These are phyloP conservation scores for Juglanconis oblonga DNA, from an alignment of 2,329 filamentous ascomycete genomes.

Conservation along the genomic window DNA sequence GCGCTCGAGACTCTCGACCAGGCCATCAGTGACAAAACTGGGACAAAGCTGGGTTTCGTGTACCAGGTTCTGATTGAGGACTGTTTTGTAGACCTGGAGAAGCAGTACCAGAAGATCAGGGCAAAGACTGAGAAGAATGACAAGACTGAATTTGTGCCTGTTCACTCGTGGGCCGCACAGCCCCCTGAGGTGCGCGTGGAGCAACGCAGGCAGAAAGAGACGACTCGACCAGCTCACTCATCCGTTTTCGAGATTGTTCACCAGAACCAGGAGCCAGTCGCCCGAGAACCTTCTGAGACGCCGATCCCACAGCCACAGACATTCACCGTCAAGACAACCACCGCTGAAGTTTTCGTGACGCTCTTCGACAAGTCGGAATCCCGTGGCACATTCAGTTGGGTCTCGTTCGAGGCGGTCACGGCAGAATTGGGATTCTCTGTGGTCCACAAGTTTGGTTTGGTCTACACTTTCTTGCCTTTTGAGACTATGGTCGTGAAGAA, in stretches of 20 bases:
- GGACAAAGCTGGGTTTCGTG: conserved; percentile 38
- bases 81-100: conserved; percentile 31
- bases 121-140: conserved; percentile 20
- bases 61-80: conserved; percentile 42
- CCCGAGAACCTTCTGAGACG: neutral
- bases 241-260: conserved; percentile 32
- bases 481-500: conserved; percentile 23
- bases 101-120: conserved; percentile 26
- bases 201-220: conserved; percentile 39
- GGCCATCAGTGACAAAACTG: conserved; percentile 36
- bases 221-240: conserved; percentile 38
- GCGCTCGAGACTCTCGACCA: conserved; percentile 35
- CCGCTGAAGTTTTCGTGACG: conserved; percentile 34
- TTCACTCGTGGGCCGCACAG: conserved; percentile 20
- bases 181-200: conserved; percentile 27
- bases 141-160: conserved; percentile 21
- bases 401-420: conserved; percentile 36
- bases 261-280: neutral
- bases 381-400: conserved; percentile 28
- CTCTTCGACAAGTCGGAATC: conserved; percentile 31
- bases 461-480: conserved; percentile 37
- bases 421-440: conserved; percentile 34
- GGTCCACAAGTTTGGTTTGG: conserved; percentile 37
- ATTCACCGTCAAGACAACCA: conserved; percentile 36
- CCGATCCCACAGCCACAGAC: conserved; percentile 1